Percentiles rank a stretch among this genome's conserved stretches.
Evolutionary conservation across 75 land plant genomes (phyloP).

Genomic region (Selaginella moellendorffii): DNA sequence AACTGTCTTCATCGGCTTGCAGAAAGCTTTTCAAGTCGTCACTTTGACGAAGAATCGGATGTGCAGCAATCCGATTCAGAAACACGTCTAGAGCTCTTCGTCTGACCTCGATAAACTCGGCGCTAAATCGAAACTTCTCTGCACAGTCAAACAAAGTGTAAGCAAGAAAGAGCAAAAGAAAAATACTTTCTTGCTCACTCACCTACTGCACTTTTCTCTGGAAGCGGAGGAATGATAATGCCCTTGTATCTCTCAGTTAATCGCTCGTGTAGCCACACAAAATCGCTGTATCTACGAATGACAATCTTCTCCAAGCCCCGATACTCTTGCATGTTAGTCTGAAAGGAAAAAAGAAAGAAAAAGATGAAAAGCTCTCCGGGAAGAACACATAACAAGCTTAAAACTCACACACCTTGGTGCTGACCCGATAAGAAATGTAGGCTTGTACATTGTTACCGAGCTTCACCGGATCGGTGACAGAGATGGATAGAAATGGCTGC

Average conservation of each 20-base stretch:
- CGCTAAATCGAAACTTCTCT: not conserved
- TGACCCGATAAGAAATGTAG: conserved; percentile 86
- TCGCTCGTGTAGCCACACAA: not conserved
- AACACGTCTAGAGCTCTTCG: not conserved
- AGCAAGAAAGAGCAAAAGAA: not conserved
- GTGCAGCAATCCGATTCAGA: not conserved
- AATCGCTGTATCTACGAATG: not conserved
- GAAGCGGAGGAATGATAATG: not conserved
- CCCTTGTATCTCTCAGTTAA: not conserved
- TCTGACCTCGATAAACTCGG: not conserved
- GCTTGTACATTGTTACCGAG: conserved; percentile 86
- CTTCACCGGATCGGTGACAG: conserved; percentile 96
- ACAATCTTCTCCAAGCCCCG: not conserved
- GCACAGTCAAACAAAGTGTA: not conserved
- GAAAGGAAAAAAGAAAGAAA: not conserved
- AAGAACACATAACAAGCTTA: conserved; percentile 7
- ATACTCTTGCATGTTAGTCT: not conserved
- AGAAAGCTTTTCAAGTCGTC: not conserved
- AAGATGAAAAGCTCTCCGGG: not conserved
- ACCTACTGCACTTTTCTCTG: not conserved
- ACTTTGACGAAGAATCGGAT: not conserved
- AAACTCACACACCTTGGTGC: conserved; percentile 76
- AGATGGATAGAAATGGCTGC: conserved; percentile 45
- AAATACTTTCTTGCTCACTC: not conserved
- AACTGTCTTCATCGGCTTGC: not conserved